Evolutionary conservation across 352 stramenopile species (phyloP), one percentile per base, ranked within the genome.

Genomic region (Phytophthora citricola): DNA sequence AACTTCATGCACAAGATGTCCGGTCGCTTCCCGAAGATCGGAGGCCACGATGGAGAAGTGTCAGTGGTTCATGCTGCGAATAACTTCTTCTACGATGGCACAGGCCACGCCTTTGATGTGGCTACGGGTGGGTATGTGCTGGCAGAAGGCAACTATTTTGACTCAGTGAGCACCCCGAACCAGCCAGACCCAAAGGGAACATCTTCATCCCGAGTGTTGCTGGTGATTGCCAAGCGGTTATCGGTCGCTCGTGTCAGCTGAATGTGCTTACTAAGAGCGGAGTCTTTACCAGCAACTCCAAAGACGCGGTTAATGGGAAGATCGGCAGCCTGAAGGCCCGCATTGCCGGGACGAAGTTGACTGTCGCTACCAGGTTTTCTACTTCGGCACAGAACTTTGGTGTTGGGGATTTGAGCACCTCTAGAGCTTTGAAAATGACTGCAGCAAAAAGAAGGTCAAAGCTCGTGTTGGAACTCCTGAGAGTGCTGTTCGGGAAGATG

Each of bases 1-100:
- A 87, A 84, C 52, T 76, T 69, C 50, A 63, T 84, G 10, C 78
- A 84, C 70, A 55, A 76, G 40, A 72, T 66, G 26, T 84, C 75
- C 0, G 78, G 78, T 26, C 78, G 78, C 11, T 65, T 57, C 8
- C 78, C 78, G 14, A 87, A 87, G 58, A 44, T 83, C 27, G 59
- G 55, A 14, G 68, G 71, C 12, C 43, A 54, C 38, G 24, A 40
- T 24, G 38, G 51, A 20, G 52, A 59, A 20, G 31, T 38, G 4
- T 65, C 63, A 5, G 41, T 81, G 22, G 47, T 78, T 3, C 65
- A 79, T 52, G 61, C 70, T 0, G 70, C 41, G 17, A 76, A 78
- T 51, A 76, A 81, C 48, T 75, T 71, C 61, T 66, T 55, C 22
- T 58, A 11, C 17, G 39, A 71, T 41, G 63, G 63, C 49, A 54